Evolutionary conservation across 116 monocot species (phyloP).

Genomic region (Iris pallida): DNA sequence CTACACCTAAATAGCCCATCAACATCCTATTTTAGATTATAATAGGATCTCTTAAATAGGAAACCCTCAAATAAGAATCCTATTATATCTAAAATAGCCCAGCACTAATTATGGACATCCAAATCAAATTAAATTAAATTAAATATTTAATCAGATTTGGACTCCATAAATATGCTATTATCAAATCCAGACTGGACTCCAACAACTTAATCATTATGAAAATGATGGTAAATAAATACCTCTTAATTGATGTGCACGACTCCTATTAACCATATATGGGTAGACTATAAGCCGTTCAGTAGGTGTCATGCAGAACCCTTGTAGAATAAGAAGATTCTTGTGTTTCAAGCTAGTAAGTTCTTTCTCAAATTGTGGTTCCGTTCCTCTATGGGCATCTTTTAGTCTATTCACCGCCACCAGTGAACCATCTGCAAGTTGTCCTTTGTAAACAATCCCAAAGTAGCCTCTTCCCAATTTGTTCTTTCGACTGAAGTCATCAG

Average conservation of each 20-base stretch:
- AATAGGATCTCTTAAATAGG: too few relatives aligned
- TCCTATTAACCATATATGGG: constrained; percentile 72
- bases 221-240: too few relatives aligned
- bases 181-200: too few relatives aligned
- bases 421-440: constrained; percentile 63
- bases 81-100: too few relatives aligned
- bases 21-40: too few relatives aligned
- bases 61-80: too few relatives aligned
- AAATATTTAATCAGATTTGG: too few relatives aligned
- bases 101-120: too few relatives aligned
- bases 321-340: constrained; percentile 47
- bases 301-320: constrained; percentile 71
- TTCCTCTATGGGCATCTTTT: constrained; percentile 60
- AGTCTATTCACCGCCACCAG: constrained; percentile 68
- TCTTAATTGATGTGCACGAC: constrained; percentile 36
- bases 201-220: too few relatives aligned
- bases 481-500: constrained; percentile 58
- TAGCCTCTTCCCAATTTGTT: constrained; percentile 63
- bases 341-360: constrained; percentile 69
- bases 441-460: constrained; percentile 73
- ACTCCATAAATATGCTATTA: too few relatives aligned
- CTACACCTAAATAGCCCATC: too few relatives aligned
- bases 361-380: constrained; percentile 68
- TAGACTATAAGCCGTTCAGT: constrained; percentile 63
- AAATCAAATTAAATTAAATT: too few relatives aligned